A percentile compares a stretch with the other conserved stretches of the same genome.
Evolutionary conservation across 176 grass and related monocot species (phyloP).

Genomic region (Oryza australiensis): DNA sequence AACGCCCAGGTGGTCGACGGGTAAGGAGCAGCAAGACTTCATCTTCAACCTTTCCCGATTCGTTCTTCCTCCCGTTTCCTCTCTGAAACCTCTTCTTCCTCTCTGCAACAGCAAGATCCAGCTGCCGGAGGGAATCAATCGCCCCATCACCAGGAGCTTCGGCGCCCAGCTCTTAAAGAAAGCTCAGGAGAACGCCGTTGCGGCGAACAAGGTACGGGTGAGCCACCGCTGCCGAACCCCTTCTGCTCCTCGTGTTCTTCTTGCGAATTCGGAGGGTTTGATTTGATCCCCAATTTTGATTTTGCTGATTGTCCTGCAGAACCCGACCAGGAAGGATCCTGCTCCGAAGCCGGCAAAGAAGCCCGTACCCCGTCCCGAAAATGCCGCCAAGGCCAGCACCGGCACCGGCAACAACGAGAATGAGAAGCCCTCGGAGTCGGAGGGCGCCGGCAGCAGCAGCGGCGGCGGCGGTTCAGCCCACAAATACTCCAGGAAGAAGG

Average conservation of each 20-base stretch:
- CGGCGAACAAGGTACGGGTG: constrained; percentile 47
- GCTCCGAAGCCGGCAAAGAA: constrained; percentile 16
- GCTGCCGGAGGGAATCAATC: constrained; percentile 48
- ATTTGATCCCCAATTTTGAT: background rate
- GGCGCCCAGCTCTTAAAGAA: constrained; percentile 62
- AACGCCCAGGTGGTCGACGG: constrained; percentile 23
- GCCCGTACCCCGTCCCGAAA: constrained; percentile 29
- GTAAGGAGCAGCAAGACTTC: constrained; percentile 15
- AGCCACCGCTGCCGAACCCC: background rate
- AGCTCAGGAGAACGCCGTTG: constrained; percentile 44
- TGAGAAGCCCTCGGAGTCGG: background rate
- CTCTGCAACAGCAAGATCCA: constrained; percentile 33
- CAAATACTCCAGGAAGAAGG: constrained; percentile 54
- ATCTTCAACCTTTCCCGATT: background rate
- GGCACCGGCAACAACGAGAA: background rate
- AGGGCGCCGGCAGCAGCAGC: background rate
- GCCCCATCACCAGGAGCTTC: constrained; percentile 58
- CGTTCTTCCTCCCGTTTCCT: background rate
- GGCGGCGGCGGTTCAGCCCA: background rate
- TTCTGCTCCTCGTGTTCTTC: background rate
- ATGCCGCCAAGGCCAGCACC: constrained; percentile 35
- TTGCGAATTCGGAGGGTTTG: background rate
- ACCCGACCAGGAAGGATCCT: constrained; percentile 49
- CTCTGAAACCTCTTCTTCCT: background rate
- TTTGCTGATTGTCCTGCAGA: background rate